Evolutionary conservation across 1,284 basidiomycete species (phyloP), one percentile per base, ranked within the genome.

Genomic region (Heterobasidion occidentale): DNA sequence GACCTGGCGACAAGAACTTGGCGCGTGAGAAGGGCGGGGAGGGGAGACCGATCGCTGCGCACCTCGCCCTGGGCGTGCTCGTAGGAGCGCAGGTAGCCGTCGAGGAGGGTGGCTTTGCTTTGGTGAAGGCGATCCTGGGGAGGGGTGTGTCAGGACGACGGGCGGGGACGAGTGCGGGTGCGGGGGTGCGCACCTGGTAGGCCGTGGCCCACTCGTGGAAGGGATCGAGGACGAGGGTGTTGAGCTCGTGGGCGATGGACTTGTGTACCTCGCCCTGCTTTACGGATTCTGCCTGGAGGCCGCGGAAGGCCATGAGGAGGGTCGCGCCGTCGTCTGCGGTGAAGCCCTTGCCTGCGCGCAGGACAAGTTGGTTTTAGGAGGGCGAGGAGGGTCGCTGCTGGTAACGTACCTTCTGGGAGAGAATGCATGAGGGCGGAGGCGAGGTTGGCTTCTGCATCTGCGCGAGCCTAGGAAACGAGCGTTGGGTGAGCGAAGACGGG

Each of bases 261-360:
- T 74, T 78, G 69, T 92, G 88, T 1, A 79, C 77, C 61, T 81
- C 77, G 19, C 86, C 89, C 65, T 92, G 87, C 14, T 74, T 70
- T 6, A 68, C 67, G 7, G 86, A 81, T 69, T 91, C 88, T 56
- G 77, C 76, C 64, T 91, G 85, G 46, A 92, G 76, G 8, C 89
- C 88, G n/a, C 80, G 83, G 68, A 92, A 90, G 1, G 88, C 78
- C 72, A 87, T 80, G 47, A 88, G 76, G 11, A 92, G 72, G 4
- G 89, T 89, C 45, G 89, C 90, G 14, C 89, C 89, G 61, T 92
- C 90, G 64, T 92, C 89, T 17, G 76, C 78, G 58, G 74, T 72
- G 63, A 92, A 92, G n/a, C 86, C 88, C 4, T 74, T 74, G 56
- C 77, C 83, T 84, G 60, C 46, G 54, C 36, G 36, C 53, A 46